Evolutionary conservation across 2,329 filamentous ascomycete genomes (phyloP).

Genomic region (Cercospora nicotianae): DNA sequence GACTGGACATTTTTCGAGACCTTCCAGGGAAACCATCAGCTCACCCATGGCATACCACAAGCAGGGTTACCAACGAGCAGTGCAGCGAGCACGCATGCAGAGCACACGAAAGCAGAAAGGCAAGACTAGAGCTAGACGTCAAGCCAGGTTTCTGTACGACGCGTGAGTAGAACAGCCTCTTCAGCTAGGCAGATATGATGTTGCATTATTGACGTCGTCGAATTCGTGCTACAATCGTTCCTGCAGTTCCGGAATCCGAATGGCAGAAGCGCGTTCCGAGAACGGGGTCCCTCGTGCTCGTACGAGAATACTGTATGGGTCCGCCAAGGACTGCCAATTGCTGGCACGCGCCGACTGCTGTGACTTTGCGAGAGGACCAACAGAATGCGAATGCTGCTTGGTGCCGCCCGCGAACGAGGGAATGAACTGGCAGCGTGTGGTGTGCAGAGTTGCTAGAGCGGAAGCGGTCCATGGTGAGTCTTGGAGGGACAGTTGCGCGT

Average conservation of each 20-base stretch:
- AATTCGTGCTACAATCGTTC: not conserved
- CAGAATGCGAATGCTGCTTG: not conserved
- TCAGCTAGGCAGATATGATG: not conserved
- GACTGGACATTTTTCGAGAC: constrained; percentile 35
- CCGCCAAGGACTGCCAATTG: not conserved
- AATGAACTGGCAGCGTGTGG: not conserved
- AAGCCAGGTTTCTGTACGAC: too few species aligned
- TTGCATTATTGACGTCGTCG: not conserved
- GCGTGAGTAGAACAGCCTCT: not conserved
- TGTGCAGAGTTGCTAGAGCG: not conserved
- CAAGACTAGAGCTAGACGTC: not conserved
- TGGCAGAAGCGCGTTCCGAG: not conserved
- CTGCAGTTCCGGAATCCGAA: not conserved
- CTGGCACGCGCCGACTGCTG: not conserved
- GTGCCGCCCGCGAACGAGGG: not conserved
- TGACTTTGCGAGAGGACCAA: not conserved
- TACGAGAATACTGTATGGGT: not conserved
- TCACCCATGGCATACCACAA: constrained; percentile 31
- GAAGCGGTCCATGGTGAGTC: not conserved
- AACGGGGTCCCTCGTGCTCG: not conserved
- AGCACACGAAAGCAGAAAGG: constrained; percentile 6
- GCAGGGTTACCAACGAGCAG: constrained; percentile 18
- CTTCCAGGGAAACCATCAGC: constrained; percentile 21
- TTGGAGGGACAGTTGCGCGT: not conserved
- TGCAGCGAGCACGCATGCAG: constrained; percentile 14